A percentile compares a stretch with the other conserved stretches of the same genome.
phyloP scores from a whole-genome alignment of 1,284 basidiomycete species.

The Mycena sp. region DNA sequence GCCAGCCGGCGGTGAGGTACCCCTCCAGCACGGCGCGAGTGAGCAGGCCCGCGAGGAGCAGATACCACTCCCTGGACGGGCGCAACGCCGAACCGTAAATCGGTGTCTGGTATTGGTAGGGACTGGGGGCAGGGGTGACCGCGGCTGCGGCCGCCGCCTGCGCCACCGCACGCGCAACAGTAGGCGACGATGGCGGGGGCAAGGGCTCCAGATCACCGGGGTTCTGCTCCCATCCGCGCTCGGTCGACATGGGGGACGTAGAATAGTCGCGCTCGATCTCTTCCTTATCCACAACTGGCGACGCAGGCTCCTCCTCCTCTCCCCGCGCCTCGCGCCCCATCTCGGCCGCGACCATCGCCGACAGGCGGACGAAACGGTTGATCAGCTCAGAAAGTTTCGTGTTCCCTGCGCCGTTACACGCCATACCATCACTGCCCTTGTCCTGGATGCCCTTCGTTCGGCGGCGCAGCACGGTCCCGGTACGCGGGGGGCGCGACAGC shows the following conservation, averaged over 20 bases:
- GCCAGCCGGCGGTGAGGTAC: slow-evolving; percentile 83
- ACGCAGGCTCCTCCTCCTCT: slow-evolving; percentile 43
- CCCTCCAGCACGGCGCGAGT: slow-evolving; percentile 85
- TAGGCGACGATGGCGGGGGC: slow-evolving; percentile 24
- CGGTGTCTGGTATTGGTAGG: slow-evolving; percentile 38
- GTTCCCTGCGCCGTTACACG: slow-evolving; percentile 57
- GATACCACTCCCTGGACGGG: slow-evolving; percentile 83
- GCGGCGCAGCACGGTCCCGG: slow-evolving; percentile 25
- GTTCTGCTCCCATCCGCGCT: slow-evolving; percentile 15
- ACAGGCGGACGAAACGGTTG: slow-evolving; percentile 76
- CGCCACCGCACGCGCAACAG: background rate
- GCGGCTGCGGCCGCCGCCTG: background rate
- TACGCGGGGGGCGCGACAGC: slow-evolving; percentile 42
- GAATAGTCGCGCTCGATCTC: slow-evolving; percentile 25
- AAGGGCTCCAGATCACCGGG: slow-evolving; percentile 23
- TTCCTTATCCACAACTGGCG: slow-evolving; percentile 37
- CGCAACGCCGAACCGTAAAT: slow-evolving; percentile 60
- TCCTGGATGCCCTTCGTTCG: slow-evolving; percentile 15
- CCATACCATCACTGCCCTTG: slow-evolving; percentile 26
- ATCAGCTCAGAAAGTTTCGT: slow-evolving; percentile 76
- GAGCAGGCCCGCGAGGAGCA: slow-evolving; percentile 76
- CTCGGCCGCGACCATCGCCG: slow-evolving; percentile 78
- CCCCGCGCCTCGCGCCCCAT: slow-evolving; percentile 68
- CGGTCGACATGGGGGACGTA: slow-evolving; percentile 19
- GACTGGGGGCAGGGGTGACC: background rate